Evolutionary conservation across 108 stramenopile species (phyloP).

Genomic region (Poteriospumella lacustris): DNA sequence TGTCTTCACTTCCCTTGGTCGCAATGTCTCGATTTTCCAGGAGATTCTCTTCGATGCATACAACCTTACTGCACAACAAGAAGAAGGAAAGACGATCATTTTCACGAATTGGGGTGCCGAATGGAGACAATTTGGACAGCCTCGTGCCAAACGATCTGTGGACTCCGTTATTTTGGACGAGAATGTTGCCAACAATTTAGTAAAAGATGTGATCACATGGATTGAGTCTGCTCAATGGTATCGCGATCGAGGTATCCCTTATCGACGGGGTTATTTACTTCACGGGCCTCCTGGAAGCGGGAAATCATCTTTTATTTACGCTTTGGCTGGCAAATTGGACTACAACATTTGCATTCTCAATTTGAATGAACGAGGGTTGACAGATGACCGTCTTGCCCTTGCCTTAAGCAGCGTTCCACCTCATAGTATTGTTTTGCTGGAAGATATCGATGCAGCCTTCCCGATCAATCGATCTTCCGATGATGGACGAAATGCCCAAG

Average conservation of each 20-base stretch:
- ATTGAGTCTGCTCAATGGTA: slow-evolving; percentile 28
- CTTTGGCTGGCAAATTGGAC: slow-evolving; percentile 22
- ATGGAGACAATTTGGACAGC: slow-evolving; percentile 37
- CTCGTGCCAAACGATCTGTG: slow-evolving; percentile 19
- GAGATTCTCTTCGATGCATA: slow-evolving; percentile 18
- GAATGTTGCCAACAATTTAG: not conserved
- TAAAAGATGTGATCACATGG: slow-evolving; percentile 27
- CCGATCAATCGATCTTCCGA: not conserved
- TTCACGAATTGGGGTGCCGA: slow-evolving; percentile 37
- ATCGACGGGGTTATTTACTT: slow-evolving; percentile 33
- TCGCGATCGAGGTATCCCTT: slow-evolving; percentile 30
- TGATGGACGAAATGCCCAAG: not conserved
- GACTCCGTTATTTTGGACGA: slow-evolving; percentile 30
- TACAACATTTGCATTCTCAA: slow-evolving; percentile 35
- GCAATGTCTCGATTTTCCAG: slow-evolving; percentile 2
- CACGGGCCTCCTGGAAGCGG: slow-evolving; percentile 34
- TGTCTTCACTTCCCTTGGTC: slow-evolving; percentile 18
- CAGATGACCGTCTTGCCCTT: slow-evolving; percentile 22
- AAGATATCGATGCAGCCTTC: not conserved
- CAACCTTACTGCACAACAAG: not conserved
- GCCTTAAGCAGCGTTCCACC: slow-evolving; percentile 20
- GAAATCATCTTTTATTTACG: slow-evolving; percentile 13
- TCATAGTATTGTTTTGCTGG: not conserved
- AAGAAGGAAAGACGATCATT: slow-evolving; percentile 21
- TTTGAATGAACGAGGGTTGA: slow-evolving; percentile 15